Conservation (phyloP, 2,329 filamentous ascomycete genomes). For the Hymenoscyphus linearis region DNA sequence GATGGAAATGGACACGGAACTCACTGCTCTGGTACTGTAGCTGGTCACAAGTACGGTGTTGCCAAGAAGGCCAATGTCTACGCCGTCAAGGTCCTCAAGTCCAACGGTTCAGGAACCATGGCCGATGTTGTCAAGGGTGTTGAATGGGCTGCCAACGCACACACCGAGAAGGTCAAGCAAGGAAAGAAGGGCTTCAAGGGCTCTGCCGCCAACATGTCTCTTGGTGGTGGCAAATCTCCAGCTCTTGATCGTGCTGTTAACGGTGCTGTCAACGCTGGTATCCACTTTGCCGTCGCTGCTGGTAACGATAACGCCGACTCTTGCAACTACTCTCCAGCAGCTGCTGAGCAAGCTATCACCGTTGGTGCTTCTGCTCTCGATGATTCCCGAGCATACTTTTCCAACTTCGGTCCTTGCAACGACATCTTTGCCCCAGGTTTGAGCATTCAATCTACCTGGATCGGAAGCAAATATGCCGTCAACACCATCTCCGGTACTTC, state of each 20-base stretch:
- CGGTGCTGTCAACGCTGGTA: conserved; percentile 82
- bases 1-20: conserved; percentile 99
- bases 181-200: conserved; percentile 96
- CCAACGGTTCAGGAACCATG: conserved; percentile 97
- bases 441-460: conserved; percentile 98
- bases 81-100: conserved; percentile 96
- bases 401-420: conserved; percentile 99
- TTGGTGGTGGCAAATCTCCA: conserved; percentile 93
- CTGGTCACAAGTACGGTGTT: conserved; percentile 98
- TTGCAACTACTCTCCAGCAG: conserved; percentile 98
- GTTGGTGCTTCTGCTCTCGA: conserved; percentile 91
- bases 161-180: conserved; percentile 74
- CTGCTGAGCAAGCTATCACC: conserved; percentile 85
- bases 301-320: conserved; percentile 99
- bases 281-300: conserved; percentile 97
- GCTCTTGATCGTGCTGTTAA: conserved; percentile 90
- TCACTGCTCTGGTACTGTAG: conserved; percentile 97
- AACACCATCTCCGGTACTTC: conserved; percentile 99
- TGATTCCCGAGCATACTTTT: conserved; percentile 98
- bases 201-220: conserved; percentile 98
- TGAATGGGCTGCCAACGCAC: conserved; percentile 81
- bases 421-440: conserved; percentile 98
- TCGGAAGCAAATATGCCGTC: conserved; percentile 88
- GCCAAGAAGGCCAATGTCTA: conserved; percentile 98
- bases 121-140: conserved; percentile 98